phyloP scores from a whole-genome alignment of 768 basidiomycete species.

The Lactifluus hygrophoroides region DNA sequence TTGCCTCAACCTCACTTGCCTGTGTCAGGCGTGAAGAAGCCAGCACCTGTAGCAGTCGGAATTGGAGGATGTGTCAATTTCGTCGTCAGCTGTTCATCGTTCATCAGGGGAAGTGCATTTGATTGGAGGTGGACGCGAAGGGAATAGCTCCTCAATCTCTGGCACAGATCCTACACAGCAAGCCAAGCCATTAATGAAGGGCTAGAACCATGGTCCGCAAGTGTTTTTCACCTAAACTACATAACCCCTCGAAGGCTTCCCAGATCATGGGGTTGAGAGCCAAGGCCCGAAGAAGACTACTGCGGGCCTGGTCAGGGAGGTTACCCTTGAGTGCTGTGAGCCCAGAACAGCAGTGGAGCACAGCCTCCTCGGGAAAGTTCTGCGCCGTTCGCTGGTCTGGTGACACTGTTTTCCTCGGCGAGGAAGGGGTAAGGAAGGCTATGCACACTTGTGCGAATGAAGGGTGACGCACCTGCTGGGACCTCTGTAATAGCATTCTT shows the following conservation, averaged over 20 bases:
- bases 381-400: constrained; percentile 44
- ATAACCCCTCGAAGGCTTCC: constrained; percentile 90
- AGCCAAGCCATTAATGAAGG: constrained; percentile 15
- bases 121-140: constrained; percentile 48
- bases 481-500: constrained; percentile 40
- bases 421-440: constrained; percentile 11
- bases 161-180: constrained; percentile 49
- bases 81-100: constrained; percentile 34
- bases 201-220: neutral
- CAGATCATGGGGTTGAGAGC: constrained; percentile 70
- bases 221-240: constrained; percentile 51
- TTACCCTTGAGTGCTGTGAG: constrained; percentile 72
- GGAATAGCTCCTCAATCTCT: constrained; percentile 65
- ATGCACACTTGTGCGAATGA: neutral
- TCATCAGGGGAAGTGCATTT: constrained; percentile 49
- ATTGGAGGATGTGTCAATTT: constrained; percentile 28
- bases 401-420: constrained; percentile 40
- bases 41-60: constrained; percentile 52
- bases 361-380: constrained; percentile 62
- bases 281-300: constrained; percentile 65
- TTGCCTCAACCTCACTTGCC: too few species aligned
- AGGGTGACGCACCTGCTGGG: constrained; percentile 53
- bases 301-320: constrained; percentile 60
- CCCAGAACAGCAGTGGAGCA: constrained; percentile 69
- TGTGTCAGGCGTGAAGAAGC: constrained; percentile 70